These are phyloP conservation scores for Nicotiana obtusifolia DNA, from an alignment of 257 asterid species.

Conservation along the genomic window DNA sequence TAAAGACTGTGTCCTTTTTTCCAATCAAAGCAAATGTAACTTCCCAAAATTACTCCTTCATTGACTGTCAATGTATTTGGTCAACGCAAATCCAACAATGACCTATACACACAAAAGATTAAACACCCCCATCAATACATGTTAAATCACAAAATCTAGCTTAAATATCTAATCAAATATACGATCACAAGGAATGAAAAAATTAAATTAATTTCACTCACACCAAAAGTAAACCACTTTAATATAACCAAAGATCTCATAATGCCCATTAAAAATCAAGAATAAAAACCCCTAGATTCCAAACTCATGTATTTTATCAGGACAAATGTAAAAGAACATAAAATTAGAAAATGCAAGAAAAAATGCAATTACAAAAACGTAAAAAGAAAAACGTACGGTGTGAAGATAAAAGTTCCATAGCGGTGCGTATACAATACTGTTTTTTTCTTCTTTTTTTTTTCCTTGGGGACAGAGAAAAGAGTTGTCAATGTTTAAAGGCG, in stretches of 20 bases:
- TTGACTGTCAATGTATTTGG: conserved; percentile 25
- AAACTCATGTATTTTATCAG: neutral
- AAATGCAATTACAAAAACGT: neutral
- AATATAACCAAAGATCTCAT: conserved; percentile 1
- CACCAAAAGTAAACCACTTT: neutral
- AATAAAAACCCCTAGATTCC: neutral
- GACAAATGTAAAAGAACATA: neutral
- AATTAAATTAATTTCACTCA: neutral
- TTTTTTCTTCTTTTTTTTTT: neutral
- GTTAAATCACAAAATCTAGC: neutral
- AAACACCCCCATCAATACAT: conserved; percentile 10
- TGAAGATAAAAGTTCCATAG: conserved; percentile 23
- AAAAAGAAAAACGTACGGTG: conserved; percentile 22
- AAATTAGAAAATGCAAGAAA: neutral
- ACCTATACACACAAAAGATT: conserved; percentile 27
- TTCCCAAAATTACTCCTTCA: conserved; percentile 27
- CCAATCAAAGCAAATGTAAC: neutral
- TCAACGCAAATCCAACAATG: conserved; percentile 41
- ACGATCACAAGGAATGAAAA: neutral
- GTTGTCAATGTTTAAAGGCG: neutral
- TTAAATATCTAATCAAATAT: neutral
- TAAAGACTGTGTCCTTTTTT: conserved; percentile 17
- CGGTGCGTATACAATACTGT: conserved; percentile 16
- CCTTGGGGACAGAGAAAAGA: neutral
- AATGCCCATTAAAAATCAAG: neutral